Conservation (phyloP, 2,329 filamentous ascomycete genomes). For the Alternaria sp. region DNA sequence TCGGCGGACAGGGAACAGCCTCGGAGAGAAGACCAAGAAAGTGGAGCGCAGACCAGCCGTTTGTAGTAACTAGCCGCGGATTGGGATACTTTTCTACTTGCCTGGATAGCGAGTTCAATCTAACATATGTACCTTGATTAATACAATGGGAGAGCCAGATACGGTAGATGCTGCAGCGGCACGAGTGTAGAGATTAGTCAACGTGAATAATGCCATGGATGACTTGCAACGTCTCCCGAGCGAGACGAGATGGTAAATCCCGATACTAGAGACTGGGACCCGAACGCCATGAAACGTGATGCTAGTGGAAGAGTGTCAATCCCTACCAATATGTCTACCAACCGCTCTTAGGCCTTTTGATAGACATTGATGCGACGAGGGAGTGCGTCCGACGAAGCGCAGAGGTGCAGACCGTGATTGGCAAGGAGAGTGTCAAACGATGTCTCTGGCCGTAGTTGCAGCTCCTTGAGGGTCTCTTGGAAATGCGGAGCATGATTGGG, state of each 20-base stretch:
- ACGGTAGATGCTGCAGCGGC: background rate
- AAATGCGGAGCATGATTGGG: constrained; percentile 44
- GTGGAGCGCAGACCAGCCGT: constrained; percentile 3
- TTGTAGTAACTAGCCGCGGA: constrained; percentile 1
- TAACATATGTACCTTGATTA: background rate
- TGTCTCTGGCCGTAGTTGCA: constrained; percentile 44
- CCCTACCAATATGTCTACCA: constrained; percentile 8
- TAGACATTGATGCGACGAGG: constrained; percentile 45
- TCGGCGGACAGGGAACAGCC: constrained; percentile 12
- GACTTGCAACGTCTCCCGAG: constrained; percentile 6
- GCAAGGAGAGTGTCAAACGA: constrained; percentile 40
- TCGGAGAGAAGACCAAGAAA: constrained; percentile 4
- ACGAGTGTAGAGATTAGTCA: background rate
- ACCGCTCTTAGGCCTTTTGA: constrained; percentile 31
- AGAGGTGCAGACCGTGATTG: constrained; percentile 34
- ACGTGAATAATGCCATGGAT: constrained; percentile 4
- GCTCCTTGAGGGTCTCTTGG: constrained; percentile 26
- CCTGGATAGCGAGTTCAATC: background rate
- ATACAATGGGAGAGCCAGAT: background rate
- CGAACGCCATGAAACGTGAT: constrained; percentile 12
- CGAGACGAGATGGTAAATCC: constrained; percentile 8
- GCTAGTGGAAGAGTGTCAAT: background rate
- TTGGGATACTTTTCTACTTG: constrained; percentile 1
- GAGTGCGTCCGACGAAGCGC: constrained; percentile 37
- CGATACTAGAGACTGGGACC: constrained; percentile 16